Evolutionary conservation across 2,329 filamentous ascomycete genomes (phyloP).

Genomic region (Fusarium aywerte): DNA sequence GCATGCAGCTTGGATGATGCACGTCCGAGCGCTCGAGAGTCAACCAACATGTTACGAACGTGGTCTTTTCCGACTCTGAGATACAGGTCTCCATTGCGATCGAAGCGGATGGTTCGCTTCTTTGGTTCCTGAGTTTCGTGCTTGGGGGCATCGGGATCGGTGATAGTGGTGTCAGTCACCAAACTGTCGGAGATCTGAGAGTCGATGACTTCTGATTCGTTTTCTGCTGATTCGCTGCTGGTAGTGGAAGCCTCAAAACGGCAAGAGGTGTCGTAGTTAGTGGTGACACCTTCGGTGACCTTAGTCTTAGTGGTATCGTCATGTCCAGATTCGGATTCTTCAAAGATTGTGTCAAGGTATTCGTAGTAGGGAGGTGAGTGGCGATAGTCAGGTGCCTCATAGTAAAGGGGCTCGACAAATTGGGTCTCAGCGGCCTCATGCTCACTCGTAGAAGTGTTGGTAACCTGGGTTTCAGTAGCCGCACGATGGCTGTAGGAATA

Average conservation of each 20-base stretch:
- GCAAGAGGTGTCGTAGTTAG: not conserved
- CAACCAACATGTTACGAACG: slow-evolving; percentile 15
- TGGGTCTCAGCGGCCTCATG: not conserved
- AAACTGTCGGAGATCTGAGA: not conserved
- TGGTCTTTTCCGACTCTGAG: slow-evolving; percentile 7
- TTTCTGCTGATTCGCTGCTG: not conserved
- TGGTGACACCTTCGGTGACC: not conserved
- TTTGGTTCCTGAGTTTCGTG: not conserved
- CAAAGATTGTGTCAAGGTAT: not conserved
- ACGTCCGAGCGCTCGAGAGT: slow-evolving; percentile 28
- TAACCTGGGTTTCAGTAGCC: not conserved
- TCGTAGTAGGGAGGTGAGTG: not conserved
- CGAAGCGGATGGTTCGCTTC: slow-evolving; percentile 8
- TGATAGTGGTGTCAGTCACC: not conserved
- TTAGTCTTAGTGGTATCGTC: not conserved
- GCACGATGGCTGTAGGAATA: not conserved
- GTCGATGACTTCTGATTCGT: not conserved
- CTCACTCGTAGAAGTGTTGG: not conserved
- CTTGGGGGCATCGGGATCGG: not conserved
- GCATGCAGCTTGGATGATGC: not conserved
- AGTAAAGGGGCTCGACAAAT: not conserved
- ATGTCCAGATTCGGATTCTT: not conserved
- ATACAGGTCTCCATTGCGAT: slow-evolving; percentile 13
- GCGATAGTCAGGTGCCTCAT: not conserved
- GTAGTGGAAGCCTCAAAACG: not conserved